phyloP scores from a whole-genome alignment of 129 eudicot genomes.

The Ambrosia artemisiifolia region DNA sequence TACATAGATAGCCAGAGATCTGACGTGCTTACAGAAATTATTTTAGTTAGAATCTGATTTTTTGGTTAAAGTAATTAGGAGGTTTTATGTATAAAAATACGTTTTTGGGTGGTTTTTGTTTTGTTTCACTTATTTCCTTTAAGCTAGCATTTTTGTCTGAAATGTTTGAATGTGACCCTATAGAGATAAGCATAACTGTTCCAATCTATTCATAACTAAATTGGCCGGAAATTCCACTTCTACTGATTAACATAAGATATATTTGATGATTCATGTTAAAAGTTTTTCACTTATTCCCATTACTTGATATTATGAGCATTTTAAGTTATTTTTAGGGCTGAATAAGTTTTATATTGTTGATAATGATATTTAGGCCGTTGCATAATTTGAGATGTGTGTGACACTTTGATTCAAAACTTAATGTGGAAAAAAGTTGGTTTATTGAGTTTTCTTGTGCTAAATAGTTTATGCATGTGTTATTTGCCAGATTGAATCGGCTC shows the following conservation, averaged over 20 bases:
- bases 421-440: constrained; percentile 2
- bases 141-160: background rate
- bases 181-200: too few relatives aligned
- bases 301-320: background rate
- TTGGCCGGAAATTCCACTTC: background rate
- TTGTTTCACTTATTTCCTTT: background rate
- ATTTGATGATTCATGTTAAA: background rate
- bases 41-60: background rate
- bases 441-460: background rate
- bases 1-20: background rate
- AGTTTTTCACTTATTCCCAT: background rate
- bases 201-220: background rate
- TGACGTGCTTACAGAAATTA: background rate
- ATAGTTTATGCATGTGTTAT: constrained; percentile 8
- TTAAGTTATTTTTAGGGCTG: constrained; percentile 2
- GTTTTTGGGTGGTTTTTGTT: background rate
- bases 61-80: background rate
- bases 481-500: constrained; percentile 83
- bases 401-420: background rate
- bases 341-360: background rate
- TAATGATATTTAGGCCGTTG: background rate
- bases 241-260: background rate
- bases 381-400: background rate
- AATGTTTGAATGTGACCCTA: background rate
- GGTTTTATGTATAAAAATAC: background rate